Evolutionary conservation across 306 rosid genomes (phyloP).

Genomic region (Cicer cuneatum): DNA sequence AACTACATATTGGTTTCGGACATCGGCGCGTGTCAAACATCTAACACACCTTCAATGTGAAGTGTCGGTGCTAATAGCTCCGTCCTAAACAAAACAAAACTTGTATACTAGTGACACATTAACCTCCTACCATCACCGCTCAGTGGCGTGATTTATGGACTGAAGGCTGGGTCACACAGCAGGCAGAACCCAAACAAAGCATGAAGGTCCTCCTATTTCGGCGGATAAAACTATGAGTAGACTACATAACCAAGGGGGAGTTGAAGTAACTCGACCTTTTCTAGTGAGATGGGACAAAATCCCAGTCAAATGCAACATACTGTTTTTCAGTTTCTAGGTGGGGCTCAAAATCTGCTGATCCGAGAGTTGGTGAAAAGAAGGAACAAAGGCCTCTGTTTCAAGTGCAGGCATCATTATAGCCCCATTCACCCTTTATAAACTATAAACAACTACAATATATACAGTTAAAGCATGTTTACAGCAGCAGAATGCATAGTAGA

Average conservation of each 20-base stretch:
- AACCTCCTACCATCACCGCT: not conserved
- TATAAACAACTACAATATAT: conserved; percentile 16
- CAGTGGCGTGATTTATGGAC: not conserved
- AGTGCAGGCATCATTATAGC: not conserved
- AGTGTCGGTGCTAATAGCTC: not conserved
- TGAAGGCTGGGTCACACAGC: not conserved
- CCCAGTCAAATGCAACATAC: not conserved
- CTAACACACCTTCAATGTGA: too few relatives aligned
- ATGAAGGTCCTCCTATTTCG: not conserved
- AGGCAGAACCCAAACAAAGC: not conserved
- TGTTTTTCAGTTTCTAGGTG: not conserved
- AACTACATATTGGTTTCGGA: too few relatives aligned
- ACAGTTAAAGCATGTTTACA: conserved; percentile 16
- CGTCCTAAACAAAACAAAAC: not conserved
- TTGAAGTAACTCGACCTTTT: not conserved
- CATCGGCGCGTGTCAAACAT: too few relatives aligned
- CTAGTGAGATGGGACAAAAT: not conserved
- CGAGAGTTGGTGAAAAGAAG: not conserved
- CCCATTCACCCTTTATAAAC: conserved; percentile 21
- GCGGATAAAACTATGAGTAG: not conserved
- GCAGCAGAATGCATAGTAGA: not conserved
- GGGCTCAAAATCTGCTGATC: not conserved
- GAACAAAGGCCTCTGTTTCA: not conserved
- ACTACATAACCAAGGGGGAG: not conserved
- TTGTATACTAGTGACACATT: not conserved